phyloP scores from a whole-genome alignment of 1,139 yeast species.

The Lodderomyces pseudojiufengensis region DNA sequence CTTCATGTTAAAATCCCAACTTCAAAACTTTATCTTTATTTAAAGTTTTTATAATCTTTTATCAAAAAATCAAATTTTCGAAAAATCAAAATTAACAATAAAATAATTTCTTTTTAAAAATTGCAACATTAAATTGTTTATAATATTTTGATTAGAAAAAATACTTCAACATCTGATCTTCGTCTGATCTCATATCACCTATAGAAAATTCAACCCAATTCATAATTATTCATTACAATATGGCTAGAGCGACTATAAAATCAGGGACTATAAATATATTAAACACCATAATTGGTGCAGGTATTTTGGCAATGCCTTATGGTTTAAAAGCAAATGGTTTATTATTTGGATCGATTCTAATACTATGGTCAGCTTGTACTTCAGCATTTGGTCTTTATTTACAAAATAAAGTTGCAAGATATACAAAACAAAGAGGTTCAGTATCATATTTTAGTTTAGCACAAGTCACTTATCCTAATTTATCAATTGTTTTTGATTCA shows the following conservation, averaged over 20 bases:
- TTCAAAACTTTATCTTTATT: too few relatives aligned
- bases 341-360: slow-evolving; percentile 43
- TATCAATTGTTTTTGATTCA: slow-evolving; percentile 41
- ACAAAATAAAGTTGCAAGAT: slow-evolving; percentile 49
- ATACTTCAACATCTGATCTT: too few relatives aligned
- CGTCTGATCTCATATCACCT: too few relatives aligned
- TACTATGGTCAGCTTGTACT: slow-evolving; percentile 46
- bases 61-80: too few relatives aligned
- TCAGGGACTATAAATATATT: slow-evolving; percentile 52
- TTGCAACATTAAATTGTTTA: too few relatives aligned
- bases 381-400: slow-evolving; percentile 52
- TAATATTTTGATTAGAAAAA: too few relatives aligned
- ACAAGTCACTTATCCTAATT: slow-evolving; percentile 52
- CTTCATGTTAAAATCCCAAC: too few relatives aligned
- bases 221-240: background rate
- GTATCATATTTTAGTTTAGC: slow-evolving; percentile 53
- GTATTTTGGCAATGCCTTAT: slow-evolving; percentile 55
- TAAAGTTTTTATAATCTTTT: too few relatives aligned
- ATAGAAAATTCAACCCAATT: too few relatives aligned
- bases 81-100: too few relatives aligned
- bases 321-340: slow-evolving; percentile 51
- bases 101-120: too few relatives aligned
- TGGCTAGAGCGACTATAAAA: slow-evolving; percentile 38
- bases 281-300: slow-evolving; percentile 56
- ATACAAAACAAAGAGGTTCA: slow-evolving; percentile 46